These are phyloP conservation scores for Camellia lanceoleosa DNA, from an alignment of 148 eudicot genomes.

Conservation along the genomic window DNA sequence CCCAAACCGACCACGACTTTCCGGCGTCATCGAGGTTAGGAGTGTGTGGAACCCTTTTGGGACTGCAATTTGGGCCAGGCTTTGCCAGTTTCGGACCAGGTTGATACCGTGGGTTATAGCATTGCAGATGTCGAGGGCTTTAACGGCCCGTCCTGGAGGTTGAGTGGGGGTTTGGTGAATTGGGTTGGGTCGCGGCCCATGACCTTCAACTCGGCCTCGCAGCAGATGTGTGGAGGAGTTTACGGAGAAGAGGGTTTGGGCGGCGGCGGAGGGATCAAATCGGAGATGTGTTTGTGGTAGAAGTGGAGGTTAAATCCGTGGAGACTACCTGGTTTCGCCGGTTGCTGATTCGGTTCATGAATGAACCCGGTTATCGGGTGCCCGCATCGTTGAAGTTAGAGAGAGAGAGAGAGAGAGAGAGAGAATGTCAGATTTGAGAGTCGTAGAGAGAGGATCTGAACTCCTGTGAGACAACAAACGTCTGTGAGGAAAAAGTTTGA, in stretches of 20 bases:
- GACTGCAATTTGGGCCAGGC: slow-evolving; percentile 61
- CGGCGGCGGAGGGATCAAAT: slow-evolving; percentile 27
- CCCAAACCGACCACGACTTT: too few species aligned
- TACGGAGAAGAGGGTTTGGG: slow-evolving; percentile 51
- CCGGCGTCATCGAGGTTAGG: too few species aligned
- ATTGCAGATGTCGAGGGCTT: slow-evolving; percentile 78
- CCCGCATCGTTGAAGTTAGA: slow-evolving; percentile 34
- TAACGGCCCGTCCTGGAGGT: slow-evolving; percentile 62
- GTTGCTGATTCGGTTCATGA: slow-evolving; percentile 77
- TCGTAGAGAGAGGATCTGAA: neutral
- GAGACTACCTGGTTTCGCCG: slow-evolving; percentile 78
- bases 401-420: neutral
- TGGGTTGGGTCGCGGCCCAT: slow-evolving; percentile 66
- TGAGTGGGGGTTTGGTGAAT: slow-evolving; percentile 66
- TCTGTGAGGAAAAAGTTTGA: too few species aligned
- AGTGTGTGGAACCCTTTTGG: too few species aligned
- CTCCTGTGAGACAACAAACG: too few species aligned
- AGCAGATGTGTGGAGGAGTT: slow-evolving; percentile 53
- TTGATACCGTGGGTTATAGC: slow-evolving; percentile 74
- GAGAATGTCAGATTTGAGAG: too few species aligned
- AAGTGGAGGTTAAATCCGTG: slow-evolving; percentile 65
- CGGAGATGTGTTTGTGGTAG: slow-evolving; percentile 63
- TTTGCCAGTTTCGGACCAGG: slow-evolving; percentile 52
- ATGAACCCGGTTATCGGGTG: slow-evolving; percentile 58
- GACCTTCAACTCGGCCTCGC: slow-evolving; percentile 88